Conservation (phyloP, 345 rosid genomes). For the Limnanthes douglasii region DNA sequence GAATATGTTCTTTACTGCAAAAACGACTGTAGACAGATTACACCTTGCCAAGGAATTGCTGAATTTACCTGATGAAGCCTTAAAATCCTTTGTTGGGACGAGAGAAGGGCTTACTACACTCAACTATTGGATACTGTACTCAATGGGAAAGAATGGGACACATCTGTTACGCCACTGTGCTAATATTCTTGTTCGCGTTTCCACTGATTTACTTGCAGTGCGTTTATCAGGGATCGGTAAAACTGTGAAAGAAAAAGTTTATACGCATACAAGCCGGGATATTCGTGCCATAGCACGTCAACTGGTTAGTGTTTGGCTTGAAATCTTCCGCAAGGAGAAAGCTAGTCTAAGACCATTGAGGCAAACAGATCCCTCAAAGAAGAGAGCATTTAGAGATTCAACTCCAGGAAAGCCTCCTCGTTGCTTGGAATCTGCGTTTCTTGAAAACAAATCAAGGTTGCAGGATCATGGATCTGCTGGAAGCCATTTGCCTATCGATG, state of each 20-base stretch:
- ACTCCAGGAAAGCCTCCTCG: conserved; percentile 43
- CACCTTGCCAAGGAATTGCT: conserved; percentile 82
- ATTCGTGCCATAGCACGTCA: conserved; percentile 99
- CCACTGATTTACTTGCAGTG: conserved; percentile 87
- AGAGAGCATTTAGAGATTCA: conserved; percentile 22
- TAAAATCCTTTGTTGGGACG: conserved; percentile 95
- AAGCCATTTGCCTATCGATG: conserved; percentile 16
- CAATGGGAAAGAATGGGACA: conserved; percentile 98
- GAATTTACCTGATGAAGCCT: conserved; percentile 61
- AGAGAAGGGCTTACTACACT: conserved; percentile 75
- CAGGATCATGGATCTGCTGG: conserved; percentile 16
- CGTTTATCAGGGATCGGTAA: conserved; percentile 98
- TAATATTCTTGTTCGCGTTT: conserved; percentile 94
- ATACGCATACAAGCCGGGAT: conserved; percentile 98
- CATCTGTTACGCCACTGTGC: conserved; percentile 98
- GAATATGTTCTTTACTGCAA: conserved; percentile 82
- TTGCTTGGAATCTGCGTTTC: conserved; percentile 16
- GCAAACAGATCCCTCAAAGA: conserved; percentile 28
- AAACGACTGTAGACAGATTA: conserved; percentile 79
- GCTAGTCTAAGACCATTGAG: conserved; percentile 35
- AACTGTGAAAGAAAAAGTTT: conserved; percentile 96
- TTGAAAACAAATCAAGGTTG: conserved; percentile 23
- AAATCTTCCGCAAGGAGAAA: conserved; percentile 89
- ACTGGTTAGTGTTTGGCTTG: conserved; percentile 93
- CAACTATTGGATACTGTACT: conserved; percentile 99